Evolutionary conservation across 345 rosid genomes (phyloP), one percentile per base, ranked within the genome.

Genomic region (Brassica cretica): DNA sequence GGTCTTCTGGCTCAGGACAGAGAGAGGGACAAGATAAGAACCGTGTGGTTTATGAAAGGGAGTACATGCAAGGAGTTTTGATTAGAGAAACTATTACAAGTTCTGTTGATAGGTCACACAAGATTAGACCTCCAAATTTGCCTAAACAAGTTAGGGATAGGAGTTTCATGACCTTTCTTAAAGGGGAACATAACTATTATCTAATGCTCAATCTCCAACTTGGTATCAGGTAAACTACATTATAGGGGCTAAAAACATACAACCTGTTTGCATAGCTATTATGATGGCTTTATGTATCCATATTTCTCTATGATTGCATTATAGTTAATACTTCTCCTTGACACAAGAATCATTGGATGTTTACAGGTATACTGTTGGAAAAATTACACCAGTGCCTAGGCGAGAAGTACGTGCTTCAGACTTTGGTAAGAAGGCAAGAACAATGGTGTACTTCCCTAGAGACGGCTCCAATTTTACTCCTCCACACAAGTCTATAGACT

Each of bases 401-500:
- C 97, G 97, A 79, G 97, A 92, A 66, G 97, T 92, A 71, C 92
- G 97, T 75, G 73, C 80, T 60, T 90, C 97, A 55, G 98, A 94
- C 88, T 92, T 92, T 81, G 97, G 95, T 79, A 89, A 88, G 67
- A 91, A 86, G 79, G 98, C 98, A 66, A 88, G 98, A 87, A 94
- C 92, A 82, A 76, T 89, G 68, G 89, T 92, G 98, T 89, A 81
- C 82, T 94, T 94, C 66, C 98, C 97, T 63, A 85, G 76, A 78
- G 89, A 84, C 70, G 98, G 98, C 81, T 92, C 95, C 74, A 91
- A 85, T 77, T 84, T 91, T 65, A 94, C 98, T 6, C 98, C 97
- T 74, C 90, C 91, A 0, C 98, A 94, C 84, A 78, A 85, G 73
- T 92, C 98, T 58, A 62, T 91, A 72, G 93, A 89, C 86, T 94